A percentile compares a stretch with the other conserved stretches of the same genome.
These are phyloP conservation scores for Cylindricascospora bacillispora DNA, from an alignment of 1,139 yeast genomes.

Conservation along the genomic window DNA sequence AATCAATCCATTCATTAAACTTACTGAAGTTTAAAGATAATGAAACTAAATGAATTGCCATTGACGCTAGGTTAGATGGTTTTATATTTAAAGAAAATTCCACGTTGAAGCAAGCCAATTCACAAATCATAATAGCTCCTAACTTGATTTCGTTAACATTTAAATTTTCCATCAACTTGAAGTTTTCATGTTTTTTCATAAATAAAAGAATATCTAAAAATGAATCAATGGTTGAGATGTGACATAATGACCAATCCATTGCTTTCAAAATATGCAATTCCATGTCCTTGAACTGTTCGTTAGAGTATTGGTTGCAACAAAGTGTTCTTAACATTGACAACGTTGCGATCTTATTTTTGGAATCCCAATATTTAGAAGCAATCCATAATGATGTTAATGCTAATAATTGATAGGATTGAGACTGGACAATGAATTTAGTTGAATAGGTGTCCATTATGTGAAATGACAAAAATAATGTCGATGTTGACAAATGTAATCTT, in stretches of 20 bases:
- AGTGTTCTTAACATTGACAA: constrained; percentile 33
- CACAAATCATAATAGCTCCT: constrained; percentile 51
- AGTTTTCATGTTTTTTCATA: constrained; percentile 24
- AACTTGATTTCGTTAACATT: constrained; percentile 37
- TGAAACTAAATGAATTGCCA: constrained; percentile 30
- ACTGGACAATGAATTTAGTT: constrained; percentile 75
- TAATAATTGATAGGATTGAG: constrained; percentile 43
- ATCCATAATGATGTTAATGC: constrained; percentile 68
- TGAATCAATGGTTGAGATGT: constrained; percentile 44
- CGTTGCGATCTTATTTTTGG: constrained; percentile 52
- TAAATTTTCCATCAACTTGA: constrained; percentile 4
- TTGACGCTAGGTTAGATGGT: constrained; percentile 44
- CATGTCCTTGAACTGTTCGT: constrained; percentile 50
- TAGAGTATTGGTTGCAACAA: constrained; percentile 53
- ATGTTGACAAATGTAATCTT: constrained; percentile 60
- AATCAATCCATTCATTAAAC: constrained; percentile 12
- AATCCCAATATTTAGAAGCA: constrained; percentile 57
- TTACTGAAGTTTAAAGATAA: constrained; percentile 13
- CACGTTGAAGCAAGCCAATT: constrained; percentile 50
- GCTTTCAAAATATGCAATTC: constrained; percentile 50
- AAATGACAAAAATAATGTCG: constrained; percentile 70
- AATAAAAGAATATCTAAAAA: constrained; percentile 40
- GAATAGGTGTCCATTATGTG: constrained; percentile 84
- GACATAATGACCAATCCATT: constrained; percentile 20
- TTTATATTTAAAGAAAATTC: constrained; percentile 44